Base-by-base conservation (phyloP, 306 rosid genomes). In the Trifolium fragiferum region DNA sequence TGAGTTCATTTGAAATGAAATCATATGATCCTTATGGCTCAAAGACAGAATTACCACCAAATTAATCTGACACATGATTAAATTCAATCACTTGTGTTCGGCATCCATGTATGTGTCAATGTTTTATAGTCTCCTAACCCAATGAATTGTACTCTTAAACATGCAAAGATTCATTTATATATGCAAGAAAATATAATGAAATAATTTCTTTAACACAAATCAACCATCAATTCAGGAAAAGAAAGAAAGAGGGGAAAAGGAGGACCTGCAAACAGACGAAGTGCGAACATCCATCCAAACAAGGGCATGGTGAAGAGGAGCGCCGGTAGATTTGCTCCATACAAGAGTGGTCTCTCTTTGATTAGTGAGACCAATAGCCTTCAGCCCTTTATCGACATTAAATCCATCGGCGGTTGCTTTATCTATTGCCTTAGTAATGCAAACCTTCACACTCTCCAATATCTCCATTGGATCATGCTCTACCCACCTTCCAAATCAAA, bases 211-310 rank as follows among this genome's bases (percentile, higher is more conserved):
- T 10, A 4, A 9, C 46, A 16, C 25, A 37, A 63, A 18, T 37
- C 10, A 37, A 35, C 5, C 65, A 27, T 59, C 47, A 15, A 33
- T 12, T 37, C 33, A 70, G 6, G 11, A 59, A 10, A 37, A 25
- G 2, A 2, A 40, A 10, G 10, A 49, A 10, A 20, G 6, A 2
- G 8, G 25, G 4, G 18, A 23, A 3, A 55, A 18, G 57, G 43
- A 35, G 49, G 21, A 91, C 98, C 97, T 84, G 96, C 96, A 94
- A 83, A 94, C 46, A 25, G 89, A 49, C 55, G 93, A 82, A 30
- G 98, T 91, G 2, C 98, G 91, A 70, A 27, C 95, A 75, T 94
- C 98, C 98, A 91, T 91, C 98, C 98, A 94, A 79, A 94, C 98
- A 70, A 94, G 83, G 68, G 98, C 97, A 44, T 87, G 79, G 75